phyloP scores from a whole-genome alignment of 768 basidiomycete genomes.

The Amanita rubescens region DNA sequence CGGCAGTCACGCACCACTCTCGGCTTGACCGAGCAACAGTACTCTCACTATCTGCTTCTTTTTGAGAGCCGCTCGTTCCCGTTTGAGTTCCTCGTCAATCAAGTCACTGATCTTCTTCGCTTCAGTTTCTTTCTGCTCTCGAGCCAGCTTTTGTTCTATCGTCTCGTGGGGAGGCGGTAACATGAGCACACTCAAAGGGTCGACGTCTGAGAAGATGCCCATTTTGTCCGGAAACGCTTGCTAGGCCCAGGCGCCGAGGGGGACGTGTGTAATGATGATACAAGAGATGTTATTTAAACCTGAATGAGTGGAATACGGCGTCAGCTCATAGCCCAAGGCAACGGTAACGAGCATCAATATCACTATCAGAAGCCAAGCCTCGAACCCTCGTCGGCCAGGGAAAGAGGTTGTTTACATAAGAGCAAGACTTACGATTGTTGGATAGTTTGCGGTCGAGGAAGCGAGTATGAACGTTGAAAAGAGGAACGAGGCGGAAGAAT shows the following conservation, averaged over 20 bases:
- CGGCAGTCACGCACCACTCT: conserved; percentile 46
- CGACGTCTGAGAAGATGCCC: conserved; percentile 16
- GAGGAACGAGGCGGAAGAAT: no score
- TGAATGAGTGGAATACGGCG: no score
- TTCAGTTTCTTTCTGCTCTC: conserved; percentile 46
- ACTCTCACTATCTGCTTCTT: conserved; percentile 43
- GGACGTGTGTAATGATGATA: no score
- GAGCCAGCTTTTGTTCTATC: conserved; percentile 30
- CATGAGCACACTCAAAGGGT: conserved; percentile 53
- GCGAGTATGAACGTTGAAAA: no score
- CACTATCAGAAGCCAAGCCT: no score
- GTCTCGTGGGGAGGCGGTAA: conserved; percentile 55
- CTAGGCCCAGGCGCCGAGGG: background rate
- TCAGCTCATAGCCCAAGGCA: no score
- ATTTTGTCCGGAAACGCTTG: background rate
- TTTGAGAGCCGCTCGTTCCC: conserved; percentile 36
- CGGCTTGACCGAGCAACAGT: conserved; percentile 51
- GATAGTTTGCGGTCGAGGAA: no score
- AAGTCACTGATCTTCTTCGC: conserved; percentile 49
- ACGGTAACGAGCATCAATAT: no score
- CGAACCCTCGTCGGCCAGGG: no score
- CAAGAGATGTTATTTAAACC: no score
- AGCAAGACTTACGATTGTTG: no score
- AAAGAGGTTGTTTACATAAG: no score
- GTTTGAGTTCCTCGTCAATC: conserved; percentile 51